Evolutionary conservation across 257 asterid genomes (phyloP), one percentile per base, ranked within the genome.

Genomic region (Plantago elongata): DNA sequence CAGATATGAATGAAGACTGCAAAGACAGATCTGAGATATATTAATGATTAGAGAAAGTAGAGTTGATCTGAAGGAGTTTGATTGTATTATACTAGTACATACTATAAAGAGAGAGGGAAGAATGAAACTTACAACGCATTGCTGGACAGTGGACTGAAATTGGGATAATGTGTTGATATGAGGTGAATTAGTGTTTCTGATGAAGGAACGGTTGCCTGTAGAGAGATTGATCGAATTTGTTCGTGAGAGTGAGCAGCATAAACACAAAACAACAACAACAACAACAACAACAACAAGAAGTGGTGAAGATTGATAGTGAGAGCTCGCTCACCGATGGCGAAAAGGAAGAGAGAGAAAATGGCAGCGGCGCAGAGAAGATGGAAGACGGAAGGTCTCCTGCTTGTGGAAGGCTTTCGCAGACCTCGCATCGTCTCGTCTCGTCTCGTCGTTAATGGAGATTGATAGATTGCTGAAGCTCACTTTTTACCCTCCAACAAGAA

Each of bases 101-200:
- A n/a, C n/a, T n/a, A n/a, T n/a, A n/a, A n/a, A n/a, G n/a, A n/a
- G 38, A 11, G 29, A 2, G 14, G 8, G 13, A 34, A 5, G 17
- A 46, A 65, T 9, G 5, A 5, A 43, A 83, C 90, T 51, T 60
- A 93, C 97, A 82, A 93, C 95, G 80, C 99, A 89, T 75, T 93
- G 97, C 74, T 87, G 89, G 61, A 93, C 74, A 51, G 58, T 72
- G 66, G 87, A 76, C 76, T 89, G 97, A 73, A 93, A 93, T 57
- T 80, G 75, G 45, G 80, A 81, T 64, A 93, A 79, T 74, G 82
- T 79, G 8, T 34, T 34, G 40, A 34, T 34, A 34, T 34, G 40
- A 34, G 40, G 40, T 34, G 40, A 1, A 7, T 3, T 34, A 7
- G 40, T 34, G 40, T 34, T 34, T 34, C 40, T 7, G 40, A 34